A percentile compares a stretch with the other conserved stretches of the same genome.
These are phyloP conservation scores for Mucor lusitanicus DNA, from an alignment of 371 early-diverging fungal species.

Conservation along the genomic window DNA sequence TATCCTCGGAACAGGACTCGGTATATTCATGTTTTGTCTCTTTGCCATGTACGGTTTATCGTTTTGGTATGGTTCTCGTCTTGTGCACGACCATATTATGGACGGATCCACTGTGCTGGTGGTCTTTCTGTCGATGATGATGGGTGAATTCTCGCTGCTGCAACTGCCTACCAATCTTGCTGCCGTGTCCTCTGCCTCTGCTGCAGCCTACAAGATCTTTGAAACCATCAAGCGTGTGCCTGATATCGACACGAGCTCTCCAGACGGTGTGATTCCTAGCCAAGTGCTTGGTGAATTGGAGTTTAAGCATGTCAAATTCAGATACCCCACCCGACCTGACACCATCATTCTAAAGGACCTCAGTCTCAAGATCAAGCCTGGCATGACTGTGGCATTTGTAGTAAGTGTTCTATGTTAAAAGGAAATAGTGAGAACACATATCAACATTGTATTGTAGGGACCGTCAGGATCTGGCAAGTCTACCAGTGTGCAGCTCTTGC, in stretches of 20 bases:
- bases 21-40: slow-evolving; percentile 61
- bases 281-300: slow-evolving; percentile 66
- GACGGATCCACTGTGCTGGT: slow-evolving; percentile 54
- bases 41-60: slow-evolving; percentile 71
- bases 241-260: slow-evolving; percentile 58
- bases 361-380: slow-evolving; percentile 65
- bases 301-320: slow-evolving; percentile 67
- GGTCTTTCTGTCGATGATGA: slow-evolving; percentile 71
- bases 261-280: slow-evolving; percentile 50
- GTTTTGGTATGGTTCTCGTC: slow-evolving; percentile 77
- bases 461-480: slow-evolving; percentile 90
- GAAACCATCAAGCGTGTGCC: slow-evolving; percentile 75
- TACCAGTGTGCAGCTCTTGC: slow-evolving; percentile 83
- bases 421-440: too few relatives aligned
- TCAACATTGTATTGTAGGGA: slow-evolving; percentile 30
- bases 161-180: slow-evolving; percentile 62
- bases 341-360: slow-evolving; percentile 63
- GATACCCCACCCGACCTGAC: slow-evolving; percentile 76
- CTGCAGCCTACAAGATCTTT: slow-evolving; percentile 72
- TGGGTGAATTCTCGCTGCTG: slow-evolving; percentile 53
- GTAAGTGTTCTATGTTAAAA: too few relatives aligned
- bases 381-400: slow-evolving; percentile 77
- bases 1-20: slow-evolving; percentile 61
- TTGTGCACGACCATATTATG: slow-evolving; percentile 53
- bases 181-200: slow-evolving; percentile 61